Evolutionary conservation across 2,329 filamentous ascomycete genomes (phyloP).

Genomic region (Diaporthe batatas): DNA sequence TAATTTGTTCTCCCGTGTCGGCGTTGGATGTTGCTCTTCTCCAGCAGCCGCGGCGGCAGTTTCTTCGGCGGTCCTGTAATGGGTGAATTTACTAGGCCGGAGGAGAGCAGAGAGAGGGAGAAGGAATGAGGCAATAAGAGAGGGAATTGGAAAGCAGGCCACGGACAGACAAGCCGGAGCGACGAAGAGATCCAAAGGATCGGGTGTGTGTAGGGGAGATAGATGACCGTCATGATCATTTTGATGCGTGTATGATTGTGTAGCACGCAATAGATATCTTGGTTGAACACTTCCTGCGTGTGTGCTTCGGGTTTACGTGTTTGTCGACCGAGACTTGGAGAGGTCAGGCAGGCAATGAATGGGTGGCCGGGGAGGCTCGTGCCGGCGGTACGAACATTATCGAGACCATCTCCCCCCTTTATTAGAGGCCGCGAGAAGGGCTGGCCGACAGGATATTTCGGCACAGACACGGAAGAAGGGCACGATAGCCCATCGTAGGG

Average conservation of each 20-base stretch:
- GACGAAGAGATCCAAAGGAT: background rate
- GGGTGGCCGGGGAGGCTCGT: background rate
- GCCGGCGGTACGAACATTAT: background rate
- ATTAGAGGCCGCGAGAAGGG: background rate
- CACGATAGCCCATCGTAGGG: no score
- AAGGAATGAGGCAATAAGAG: background rate
- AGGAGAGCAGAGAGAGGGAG: background rate
- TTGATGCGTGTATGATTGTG: constrained; percentile 33
- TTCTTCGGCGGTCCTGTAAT: background rate
- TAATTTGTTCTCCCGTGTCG: background rate
- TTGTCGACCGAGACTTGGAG: no score
- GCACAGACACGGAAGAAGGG: background rate
- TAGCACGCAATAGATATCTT: constrained; percentile 2
- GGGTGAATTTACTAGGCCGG: no score
- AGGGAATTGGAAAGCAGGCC: background rate
- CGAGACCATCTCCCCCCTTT: no score
- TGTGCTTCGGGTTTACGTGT: no score
- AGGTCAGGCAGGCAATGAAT: no score
- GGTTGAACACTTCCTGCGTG: no score
- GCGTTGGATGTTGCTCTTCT: background rate
- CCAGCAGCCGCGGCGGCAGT: background rate
- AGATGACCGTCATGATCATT: constrained; percentile 31
- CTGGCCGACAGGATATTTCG: background rate
- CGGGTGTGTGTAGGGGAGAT: no score
- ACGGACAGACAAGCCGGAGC: no score